phyloP scores from a whole-genome alignment of 768 basidiomycete genomes.

The Macrolepiota fuliginosa region DNA sequence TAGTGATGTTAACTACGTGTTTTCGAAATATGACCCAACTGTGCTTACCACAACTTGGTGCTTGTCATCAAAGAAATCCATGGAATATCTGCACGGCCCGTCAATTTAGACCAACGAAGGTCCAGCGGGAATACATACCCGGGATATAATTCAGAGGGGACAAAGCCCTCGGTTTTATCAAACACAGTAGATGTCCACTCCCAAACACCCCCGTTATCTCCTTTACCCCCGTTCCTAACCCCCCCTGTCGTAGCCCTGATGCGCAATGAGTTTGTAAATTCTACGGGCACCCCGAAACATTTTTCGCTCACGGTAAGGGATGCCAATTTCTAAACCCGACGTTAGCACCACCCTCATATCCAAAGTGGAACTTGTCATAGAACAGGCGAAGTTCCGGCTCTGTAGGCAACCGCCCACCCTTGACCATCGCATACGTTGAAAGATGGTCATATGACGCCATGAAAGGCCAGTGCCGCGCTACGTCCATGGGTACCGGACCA shows the following conservation, averaged over 20 bases:
- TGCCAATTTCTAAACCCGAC: conserved; percentile 93
- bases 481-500: conserved; percentile 74
- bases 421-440: conserved; percentile 74
- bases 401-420: conserved; percentile 93
- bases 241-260: conserved; percentile 67
- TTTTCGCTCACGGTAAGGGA: conserved; percentile 71
- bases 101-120: background rate
- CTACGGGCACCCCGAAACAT: background rate
- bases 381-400: conserved; percentile 85
- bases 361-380: conserved; percentile 68
- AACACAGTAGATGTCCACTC: conserved; percentile 93
- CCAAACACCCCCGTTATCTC: conserved; percentile 95
- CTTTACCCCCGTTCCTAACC: conserved; percentile 47
- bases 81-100: conserved; percentile 53
- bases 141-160: conserved; percentile 77
- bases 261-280: background rate
- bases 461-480: conserved; percentile 86
- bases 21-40: background rate
- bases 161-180: conserved; percentile 71
- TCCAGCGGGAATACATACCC: conserved; percentile 46
- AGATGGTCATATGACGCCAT: conserved; percentile 76
- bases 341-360: conserved; percentile 78
- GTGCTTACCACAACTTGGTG: conserved; percentile 84
- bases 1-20: conserved; percentile 12
- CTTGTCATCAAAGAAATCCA: conserved; percentile 87